These are phyloP conservation scores for Pseudocercospora fijiensis DNA, from an alignment of 2,329 filamentous ascomycete genomes.

Conservation along the genomic window DNA sequence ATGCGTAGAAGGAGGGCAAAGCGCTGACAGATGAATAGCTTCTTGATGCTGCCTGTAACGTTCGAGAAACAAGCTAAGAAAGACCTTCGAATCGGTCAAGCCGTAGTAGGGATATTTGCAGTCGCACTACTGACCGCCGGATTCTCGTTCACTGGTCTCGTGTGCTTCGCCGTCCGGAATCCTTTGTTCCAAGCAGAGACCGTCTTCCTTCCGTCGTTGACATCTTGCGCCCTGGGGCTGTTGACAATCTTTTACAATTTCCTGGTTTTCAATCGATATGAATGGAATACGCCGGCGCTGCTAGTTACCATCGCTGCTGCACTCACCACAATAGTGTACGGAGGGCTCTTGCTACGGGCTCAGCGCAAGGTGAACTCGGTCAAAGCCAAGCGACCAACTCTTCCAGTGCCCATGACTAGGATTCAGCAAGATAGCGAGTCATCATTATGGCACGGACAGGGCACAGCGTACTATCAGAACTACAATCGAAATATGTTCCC, in stretches of 20 bases:
- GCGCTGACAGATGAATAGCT: slow-evolving; percentile 39
- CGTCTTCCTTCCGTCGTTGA: slow-evolving; percentile 48
- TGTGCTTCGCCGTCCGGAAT: slow-evolving; percentile 50
- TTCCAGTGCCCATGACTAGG: slow-evolving; percentile 17
- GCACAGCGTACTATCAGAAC: slow-evolving; percentile 46
- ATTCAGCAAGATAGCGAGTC: slow-evolving; percentile 20
- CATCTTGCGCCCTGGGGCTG: slow-evolving; percentile 49
- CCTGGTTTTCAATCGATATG: slow-evolving; percentile 42
- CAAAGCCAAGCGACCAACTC: slow-evolving; percentile 13
- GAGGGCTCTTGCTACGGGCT: slow-evolving; percentile 44
- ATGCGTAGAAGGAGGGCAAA: background rate
- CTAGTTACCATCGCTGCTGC: slow-evolving; percentile 43
- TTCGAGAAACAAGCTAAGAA: slow-evolving; percentile 41
- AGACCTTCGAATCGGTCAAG: slow-evolving; percentile 43
- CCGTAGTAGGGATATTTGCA: slow-evolving; percentile 47
- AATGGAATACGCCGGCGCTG: slow-evolving; percentile 48
- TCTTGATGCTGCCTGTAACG: slow-evolving; percentile 50
- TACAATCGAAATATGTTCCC: slow-evolving; percentile 51
- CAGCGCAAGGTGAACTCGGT: slow-evolving; percentile 43
- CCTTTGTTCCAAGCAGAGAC: slow-evolving; percentile 49
- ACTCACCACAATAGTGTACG: slow-evolving; percentile 45
- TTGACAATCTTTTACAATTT: slow-evolving; percentile 52
- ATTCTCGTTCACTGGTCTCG: slow-evolving; percentile 49
- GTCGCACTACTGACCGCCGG: slow-evolving; percentile 50
- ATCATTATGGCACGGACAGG: slow-evolving; percentile 39